Base-by-base conservation (phyloP, 768 basidiomycete genomes). In the Punctularia strigosozonata region DNA sequence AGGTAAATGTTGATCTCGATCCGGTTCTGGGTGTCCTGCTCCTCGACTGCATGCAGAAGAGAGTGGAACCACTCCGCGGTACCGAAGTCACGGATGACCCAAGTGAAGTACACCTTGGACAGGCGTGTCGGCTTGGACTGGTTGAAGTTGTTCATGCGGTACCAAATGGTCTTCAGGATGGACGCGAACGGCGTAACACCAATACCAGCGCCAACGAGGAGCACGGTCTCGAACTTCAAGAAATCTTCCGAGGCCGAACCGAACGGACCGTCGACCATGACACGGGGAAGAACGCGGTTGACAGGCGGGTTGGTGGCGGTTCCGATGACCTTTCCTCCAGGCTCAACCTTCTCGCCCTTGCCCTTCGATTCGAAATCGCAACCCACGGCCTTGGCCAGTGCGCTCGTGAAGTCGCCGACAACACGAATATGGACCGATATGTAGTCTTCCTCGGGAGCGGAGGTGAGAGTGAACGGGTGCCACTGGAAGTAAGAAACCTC, bases 221-320 rank as follows among this genome's bases (percentile, higher is more conserved):
- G 61, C 25, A 91, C 71, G 1, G 87, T 84, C 62, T 95, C 90
- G 47, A 76, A 91, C 39, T 88, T 89, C 54, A 86, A 65, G 54
- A 85, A 92, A 55, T 92, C 89, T 57, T 98, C 92, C 30, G 77
- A 80, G 6, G 92, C 89, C 44, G 76, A 80, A 12, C 92, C 92
- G 54, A 95, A 97, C 4, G 92, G 92, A 13, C 91, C 92, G 51
- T 97, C 92, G 36, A 97, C 75, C 91, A 95, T 95, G 51, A 97
- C 68, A 42, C 92, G 78, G 7, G 92, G 92, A 3, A 97, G 71
- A 5, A 80, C 65, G 25, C 77, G 69, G 55, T 80, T 81, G 40
- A 88, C 44, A 1, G 80, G 71, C 2, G 75, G 73, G 53, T 72
- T 72, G 14, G 64, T 53, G 32, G 59, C 60, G 22, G 74, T 73